Evolutionary conservation across 495 filamentous ascomycete species (phyloP).

Genomic region (Penicillium macrosclerotiorum): DNA sequence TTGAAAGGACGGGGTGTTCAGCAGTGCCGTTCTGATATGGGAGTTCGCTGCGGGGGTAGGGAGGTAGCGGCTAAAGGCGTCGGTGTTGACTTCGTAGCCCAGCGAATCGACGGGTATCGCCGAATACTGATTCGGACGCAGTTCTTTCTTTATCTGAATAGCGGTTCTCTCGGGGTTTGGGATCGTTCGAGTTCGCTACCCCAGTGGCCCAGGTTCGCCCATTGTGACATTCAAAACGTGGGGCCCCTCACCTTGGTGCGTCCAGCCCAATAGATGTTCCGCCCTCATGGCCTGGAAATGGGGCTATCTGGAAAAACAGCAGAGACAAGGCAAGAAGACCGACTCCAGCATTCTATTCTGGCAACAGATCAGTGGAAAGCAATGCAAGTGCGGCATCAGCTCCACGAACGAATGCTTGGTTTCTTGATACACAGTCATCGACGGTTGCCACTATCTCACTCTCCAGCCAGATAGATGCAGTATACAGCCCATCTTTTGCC

Average conservation of each 20-base stretch:
- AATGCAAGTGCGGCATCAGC: constrained; percentile 1
- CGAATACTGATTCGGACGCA: not conserved
- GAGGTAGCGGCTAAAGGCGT: constrained; percentile 17
- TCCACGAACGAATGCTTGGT: not conserved
- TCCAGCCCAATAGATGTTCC: no score
- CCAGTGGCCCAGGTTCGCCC: no score
- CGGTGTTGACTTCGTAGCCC: constrained; percentile 2
- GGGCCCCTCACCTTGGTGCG: no score
- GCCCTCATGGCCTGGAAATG: no score
- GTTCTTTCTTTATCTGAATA: no score
- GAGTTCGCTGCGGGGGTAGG: constrained; percentile 10
- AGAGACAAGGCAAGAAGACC: no score
- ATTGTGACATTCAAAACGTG: no score
- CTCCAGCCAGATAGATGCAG: not conserved
- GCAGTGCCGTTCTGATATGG: constrained; percentile 17
- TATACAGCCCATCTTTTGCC: not conserved
- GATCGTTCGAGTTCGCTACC: no score
- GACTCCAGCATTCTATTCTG: no score
- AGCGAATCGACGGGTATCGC: not conserved
- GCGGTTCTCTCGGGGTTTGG: no score
- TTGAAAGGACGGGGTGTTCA: constrained; percentile 12
- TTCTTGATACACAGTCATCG: not conserved
- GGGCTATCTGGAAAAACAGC: no score
- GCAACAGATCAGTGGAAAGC: no score
- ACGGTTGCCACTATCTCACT: not conserved